Conservation (phyloP, 139 green algal genomes). For the Raphidocelis subcapitata region DNA sequence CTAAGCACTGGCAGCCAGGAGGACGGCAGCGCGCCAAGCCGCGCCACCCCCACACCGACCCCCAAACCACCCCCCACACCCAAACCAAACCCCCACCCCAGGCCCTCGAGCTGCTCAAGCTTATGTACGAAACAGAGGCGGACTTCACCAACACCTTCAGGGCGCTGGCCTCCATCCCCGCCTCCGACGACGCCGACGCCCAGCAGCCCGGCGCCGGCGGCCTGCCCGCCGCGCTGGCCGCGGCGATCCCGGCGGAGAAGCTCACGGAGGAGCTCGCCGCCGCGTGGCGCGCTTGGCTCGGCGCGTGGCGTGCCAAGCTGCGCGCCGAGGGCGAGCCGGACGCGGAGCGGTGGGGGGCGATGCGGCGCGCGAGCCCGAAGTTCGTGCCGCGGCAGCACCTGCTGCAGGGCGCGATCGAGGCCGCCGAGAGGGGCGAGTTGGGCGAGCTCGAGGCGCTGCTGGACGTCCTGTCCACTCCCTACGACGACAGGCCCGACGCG, state of each 20-base stretch:
- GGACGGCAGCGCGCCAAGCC: background rate
- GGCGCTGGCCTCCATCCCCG: conserved; percentile 41
- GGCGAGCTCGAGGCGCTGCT: conserved; percentile 47
- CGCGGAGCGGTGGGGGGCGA: conserved; percentile 36
- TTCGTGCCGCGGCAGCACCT: conserved; percentile 87
- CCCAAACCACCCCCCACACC: background rate
- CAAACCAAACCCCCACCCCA: background rate
- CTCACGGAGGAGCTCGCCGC: conserved; percentile 39
- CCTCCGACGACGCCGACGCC: background rate
- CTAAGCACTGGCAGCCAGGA: too few species aligned
- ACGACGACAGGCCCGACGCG: conserved; percentile 65
- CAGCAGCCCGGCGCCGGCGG: background rate
- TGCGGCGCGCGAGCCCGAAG: conserved; percentile 68
- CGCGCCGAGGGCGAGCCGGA: conserved; percentile 47
- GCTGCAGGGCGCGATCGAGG: conserved; percentile 62
- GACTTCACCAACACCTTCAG: conserved; percentile 87
- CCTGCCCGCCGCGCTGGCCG: conserved; percentile 25
- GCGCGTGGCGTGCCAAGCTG: conserved; percentile 48
- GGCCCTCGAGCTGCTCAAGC: conserved; percentile 45
- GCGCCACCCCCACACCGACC: background rate
- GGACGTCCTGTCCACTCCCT: conserved; percentile 53
- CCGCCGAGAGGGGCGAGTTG: conserved; percentile 64
- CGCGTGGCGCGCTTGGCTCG: conserved; percentile 67
- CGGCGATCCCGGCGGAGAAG: conserved; percentile 11
- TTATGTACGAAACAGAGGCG: conserved; percentile 61